Evolutionary conservation across 140 eudicot species (phyloP), one percentile per base, ranked within the genome.

Genomic region (Oenanthe javanica): DNA sequence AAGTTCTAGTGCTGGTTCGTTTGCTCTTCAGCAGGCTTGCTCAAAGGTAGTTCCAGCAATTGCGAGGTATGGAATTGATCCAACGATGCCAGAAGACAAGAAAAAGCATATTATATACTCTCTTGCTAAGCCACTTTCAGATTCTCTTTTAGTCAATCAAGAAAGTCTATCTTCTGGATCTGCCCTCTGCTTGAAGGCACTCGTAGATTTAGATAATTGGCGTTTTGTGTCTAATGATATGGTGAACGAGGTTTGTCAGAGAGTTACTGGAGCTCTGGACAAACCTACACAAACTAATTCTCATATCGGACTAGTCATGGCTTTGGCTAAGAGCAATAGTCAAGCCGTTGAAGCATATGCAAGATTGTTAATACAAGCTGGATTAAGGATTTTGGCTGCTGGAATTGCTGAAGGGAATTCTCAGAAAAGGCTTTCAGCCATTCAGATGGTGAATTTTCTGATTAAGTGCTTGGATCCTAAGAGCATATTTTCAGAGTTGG

Each of bases 1-100:
- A 64, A 83, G 88, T 79, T 88, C 91, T 6, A 92, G 97, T 67
- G 97, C 90, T 0, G 91, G 96, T 49, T 91, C 97, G n/a, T 95
- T 92, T 77, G 91, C 97, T 79, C 99, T 92, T 83, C 97, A 91
- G 52, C 97, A 92, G 67, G 99, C 97, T 54, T 92, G 99, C 83
- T 88, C 99, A 31, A 95, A 95, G 79, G 99, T 92, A 55, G 96
- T 92, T 80, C 97, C 97, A 4, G 91, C 99, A 10, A 90, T 95
- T n/a, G 90, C 99, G 5, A 85, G 97, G 77, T 92, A 90, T 61
- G 97, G 88, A 66, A 95, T 95, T 81, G 97, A 89, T 70, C 97
- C 99, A 48, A 92, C 90, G 9, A 92, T 92, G 5, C 88, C 92
- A 38, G 92, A 88, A 69, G 95, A 85, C 48, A 87, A 83, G 81